Percentiles rank a stretch among this genome's conserved stretches.
These are phyloP conservation scores for Leishmania major DNA, from an alignment of 208 protist genomes.

Conservation along the genomic window DNA sequence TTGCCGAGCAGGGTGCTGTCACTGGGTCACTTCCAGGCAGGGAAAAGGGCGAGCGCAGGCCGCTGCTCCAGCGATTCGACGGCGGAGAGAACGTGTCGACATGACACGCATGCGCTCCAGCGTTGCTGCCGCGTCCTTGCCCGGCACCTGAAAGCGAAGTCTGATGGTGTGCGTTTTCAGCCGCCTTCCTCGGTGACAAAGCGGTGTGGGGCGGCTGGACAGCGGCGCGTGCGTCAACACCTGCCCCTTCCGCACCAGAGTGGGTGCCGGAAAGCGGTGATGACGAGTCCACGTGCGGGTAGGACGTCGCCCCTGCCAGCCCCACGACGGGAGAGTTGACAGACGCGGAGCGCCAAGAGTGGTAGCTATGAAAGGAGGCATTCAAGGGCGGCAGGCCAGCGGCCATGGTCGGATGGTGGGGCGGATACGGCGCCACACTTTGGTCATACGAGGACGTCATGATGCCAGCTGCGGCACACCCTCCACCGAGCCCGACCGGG, in stretches of 20 bases:
- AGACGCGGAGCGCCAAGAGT: neutral
- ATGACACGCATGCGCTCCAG: neutral
- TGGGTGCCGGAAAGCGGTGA: neutral
- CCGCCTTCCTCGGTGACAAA: neutral
- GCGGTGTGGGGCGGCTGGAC: neutral
- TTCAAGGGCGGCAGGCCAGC: neutral
- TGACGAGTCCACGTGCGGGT: neutral
- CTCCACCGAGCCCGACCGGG: neutral
- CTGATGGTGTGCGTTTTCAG: neutral
- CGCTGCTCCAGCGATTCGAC: neutral
- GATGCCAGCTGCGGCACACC: neutral
- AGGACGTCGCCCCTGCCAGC: neutral
- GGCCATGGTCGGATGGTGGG: neutral
- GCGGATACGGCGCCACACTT: neutral
- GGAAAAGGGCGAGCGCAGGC: conserved; percentile 4
- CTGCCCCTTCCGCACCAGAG: neutral
- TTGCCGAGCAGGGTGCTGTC: conserved; percentile 3
- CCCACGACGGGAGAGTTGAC: neutral
- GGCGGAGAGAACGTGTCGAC: neutral
- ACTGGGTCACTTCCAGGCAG: conserved; percentile 7
- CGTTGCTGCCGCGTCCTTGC: neutral
- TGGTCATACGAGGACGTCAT: too few species aligned
- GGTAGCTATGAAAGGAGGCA: neutral
- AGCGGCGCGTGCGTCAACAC: too few species aligned
- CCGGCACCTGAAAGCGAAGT: neutral